A percentile compares a stretch with the other conserved stretches of the same genome.
Evolutionary conservation across 2,329 filamentous ascomycete genomes (phyloP).

Genomic region (Rutstroemia sp.): DNA sequence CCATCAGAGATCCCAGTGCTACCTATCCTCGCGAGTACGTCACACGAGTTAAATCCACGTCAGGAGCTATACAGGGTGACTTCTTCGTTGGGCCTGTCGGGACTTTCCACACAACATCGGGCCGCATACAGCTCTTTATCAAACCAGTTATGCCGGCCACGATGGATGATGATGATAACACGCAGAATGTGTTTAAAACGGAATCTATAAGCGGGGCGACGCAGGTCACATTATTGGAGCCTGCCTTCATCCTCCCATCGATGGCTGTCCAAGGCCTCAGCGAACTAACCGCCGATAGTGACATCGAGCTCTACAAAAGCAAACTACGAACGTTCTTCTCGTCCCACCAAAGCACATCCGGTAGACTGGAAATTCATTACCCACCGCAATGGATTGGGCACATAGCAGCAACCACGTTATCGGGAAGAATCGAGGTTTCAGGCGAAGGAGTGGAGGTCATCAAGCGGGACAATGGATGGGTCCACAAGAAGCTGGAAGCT

Average conservation of each 20-base stretch:
- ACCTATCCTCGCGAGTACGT: constrained; percentile 24
- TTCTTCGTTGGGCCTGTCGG: constrained; percentile 22
- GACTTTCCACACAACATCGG: constrained; percentile 18
- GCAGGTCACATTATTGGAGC: constrained; percentile 18
- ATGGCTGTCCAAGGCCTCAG: not conserved
- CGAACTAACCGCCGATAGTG: not conserved
- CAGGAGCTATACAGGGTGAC: constrained; percentile 20
- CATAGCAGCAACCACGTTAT: constrained; percentile 19
- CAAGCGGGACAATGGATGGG: constrained; percentile 17
- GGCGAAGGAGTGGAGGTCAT: constrained; percentile 21
- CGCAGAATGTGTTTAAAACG: constrained; percentile 18
- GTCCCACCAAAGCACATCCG: constrained; percentile 19
- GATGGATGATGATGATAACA: constrained; percentile 3
- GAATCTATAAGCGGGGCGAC: constrained; percentile 21
- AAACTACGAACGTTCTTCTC: constrained; percentile 18
- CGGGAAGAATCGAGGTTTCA: constrained; percentile 17
- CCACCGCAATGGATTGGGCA: constrained; percentile 23
- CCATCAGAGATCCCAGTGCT: constrained; percentile 9
- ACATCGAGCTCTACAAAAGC: not conserved
- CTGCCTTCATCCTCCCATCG: constrained; percentile 4
- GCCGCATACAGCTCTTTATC: constrained; percentile 15
- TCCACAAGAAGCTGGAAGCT: constrained; percentile 16
- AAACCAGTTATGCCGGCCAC: constrained; percentile 20
- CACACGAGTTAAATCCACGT: constrained; percentile 20
- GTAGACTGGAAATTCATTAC: constrained; percentile 17